Base-by-base conservation (phyloP, 2,329 filamentous ascomycete species). In the Berkeleyomyces basicola region DNA sequence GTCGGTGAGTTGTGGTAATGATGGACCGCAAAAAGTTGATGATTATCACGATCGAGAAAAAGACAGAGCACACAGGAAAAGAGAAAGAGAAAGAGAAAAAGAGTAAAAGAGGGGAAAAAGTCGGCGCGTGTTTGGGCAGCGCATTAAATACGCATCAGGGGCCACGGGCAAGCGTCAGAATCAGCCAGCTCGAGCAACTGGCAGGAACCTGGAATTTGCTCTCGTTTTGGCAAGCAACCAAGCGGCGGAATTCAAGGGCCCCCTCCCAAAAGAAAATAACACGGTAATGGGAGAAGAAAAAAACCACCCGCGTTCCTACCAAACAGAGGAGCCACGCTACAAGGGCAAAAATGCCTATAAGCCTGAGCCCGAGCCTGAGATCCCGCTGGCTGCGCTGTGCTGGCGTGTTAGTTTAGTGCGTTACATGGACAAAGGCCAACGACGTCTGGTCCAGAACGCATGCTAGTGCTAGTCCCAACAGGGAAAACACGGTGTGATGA, bases 141-240 rank as follows among this genome's bases (percentile, higher is more conserved):
- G 36, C 11, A 57, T 58, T 63, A 65, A 65, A 65, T 65, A 63
- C 42, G 49, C 14, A 43, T 61, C 58, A 63, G 64, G 64, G 64
- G 64, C 37, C 36, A 6, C 37, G 43, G 33, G 23, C 23, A 46
- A 37, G 33, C 23, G 46, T 46, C 37, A 46, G 55, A 62, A 62
- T 64, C 59, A 64, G 60, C 57, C 59, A 44, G 44, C 36, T 39
- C 36, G 33, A 55, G 10, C 47, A 53, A 39, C 49, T 55, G 23
- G n/a, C n/a, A 47, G 44, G 7, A 47, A 47, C 23, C n/a, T 23
- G 7, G 11, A n/a, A 47, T 16, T 47, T 3, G 14, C 11, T n/a
- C 44, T 7, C 14, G 14, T 7, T 16, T 7, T 16, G 14, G 23
- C 14, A 46, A 47, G 7, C 14, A n/a, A 23, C 2, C 6, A 23